These are phyloP conservation scores for Hygrophila difformis DNA, from an alignment of 257 asterid genomes.

Conservation along the genomic window DNA sequence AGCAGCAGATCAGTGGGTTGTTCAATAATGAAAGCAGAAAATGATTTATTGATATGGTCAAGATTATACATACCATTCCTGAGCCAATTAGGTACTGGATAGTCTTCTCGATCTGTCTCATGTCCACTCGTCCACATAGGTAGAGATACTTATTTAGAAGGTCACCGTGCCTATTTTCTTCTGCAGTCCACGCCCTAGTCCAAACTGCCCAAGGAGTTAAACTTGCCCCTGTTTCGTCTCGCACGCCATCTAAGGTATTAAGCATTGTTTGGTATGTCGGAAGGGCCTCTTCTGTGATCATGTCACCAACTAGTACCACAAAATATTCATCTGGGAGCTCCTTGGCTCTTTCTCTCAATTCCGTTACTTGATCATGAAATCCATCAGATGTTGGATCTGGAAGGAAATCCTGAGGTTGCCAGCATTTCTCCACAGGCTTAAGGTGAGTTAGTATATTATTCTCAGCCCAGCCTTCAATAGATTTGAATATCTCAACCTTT, in stretches of 20 bases:
- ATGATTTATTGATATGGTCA: too few relatives aligned
- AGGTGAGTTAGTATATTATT: conserved; percentile 53
- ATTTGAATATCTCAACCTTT: conserved; percentile 63
- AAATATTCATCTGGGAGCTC: conserved; percentile 77
- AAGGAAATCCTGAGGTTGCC: conserved; percentile 88
- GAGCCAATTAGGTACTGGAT: conserved; percentile 81
- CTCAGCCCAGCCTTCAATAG: conserved; percentile 64
- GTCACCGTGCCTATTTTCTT: conserved; percentile 84
- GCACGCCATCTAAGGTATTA: conserved; percentile 73
- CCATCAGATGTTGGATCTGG: conserved; percentile 81
- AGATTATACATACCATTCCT: conserved; percentile 71
- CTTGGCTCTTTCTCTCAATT: conserved; percentile 58
- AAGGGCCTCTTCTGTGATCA: conserved; percentile 89
- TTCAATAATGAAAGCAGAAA: too few relatives aligned
- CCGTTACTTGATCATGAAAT: conserved; percentile 61
- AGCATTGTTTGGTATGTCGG: conserved; percentile 87
- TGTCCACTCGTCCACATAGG: conserved; percentile 67
- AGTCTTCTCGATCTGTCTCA: conserved; percentile 78
- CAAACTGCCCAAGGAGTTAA: conserved; percentile 79
- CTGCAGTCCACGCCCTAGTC: conserved; percentile 90
- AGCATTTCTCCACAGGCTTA: conserved; percentile 73
- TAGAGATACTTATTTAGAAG: conserved; percentile 77
- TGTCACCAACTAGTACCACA: conserved; percentile 72
- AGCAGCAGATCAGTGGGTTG: too few relatives aligned
- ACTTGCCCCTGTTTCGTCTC: conserved; percentile 90